Conservation (phyloP, 495 filamentous ascomycete species). For the Aspergillus homomorphus region DNA sequence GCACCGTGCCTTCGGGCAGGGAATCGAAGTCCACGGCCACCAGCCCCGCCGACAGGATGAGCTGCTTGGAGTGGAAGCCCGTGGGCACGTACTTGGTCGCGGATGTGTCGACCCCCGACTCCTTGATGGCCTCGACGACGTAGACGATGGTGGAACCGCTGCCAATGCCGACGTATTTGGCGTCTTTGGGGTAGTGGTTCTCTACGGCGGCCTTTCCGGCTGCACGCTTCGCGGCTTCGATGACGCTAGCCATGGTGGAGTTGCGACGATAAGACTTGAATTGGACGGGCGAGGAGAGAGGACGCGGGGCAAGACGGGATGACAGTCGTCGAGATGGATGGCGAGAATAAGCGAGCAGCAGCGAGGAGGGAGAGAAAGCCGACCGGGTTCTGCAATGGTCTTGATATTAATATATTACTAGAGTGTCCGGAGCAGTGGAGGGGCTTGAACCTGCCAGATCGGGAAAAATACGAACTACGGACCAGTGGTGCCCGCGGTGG, state of each 20-base stretch:
- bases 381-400: neutral
- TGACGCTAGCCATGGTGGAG: conserved; percentile 37
- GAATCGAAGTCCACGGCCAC: conserved; percentile 72
- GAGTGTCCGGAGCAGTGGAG: neutral
- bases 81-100: conserved; percentile 83
- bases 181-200: conserved; percentile 72
- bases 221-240: conserved; percentile 81
- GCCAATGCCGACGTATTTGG: conserved; percentile 84
- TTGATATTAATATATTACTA: no score
- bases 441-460: neutral
- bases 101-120: conserved; percentile 56
- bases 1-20: conserved; percentile 54
- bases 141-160: conserved; percentile 92
- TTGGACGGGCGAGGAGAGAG: conserved; percentile 14
- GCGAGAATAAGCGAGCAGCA: conserved; percentile 9
- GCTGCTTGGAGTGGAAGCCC: conserved; percentile 80
- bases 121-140: conserved; percentile 90
- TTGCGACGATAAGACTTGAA: conserved; percentile 18
- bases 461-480: conserved; percentile 10
- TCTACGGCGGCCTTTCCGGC: conserved; percentile 81
- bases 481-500: neutral
- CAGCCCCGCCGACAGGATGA: conserved; percentile 75
- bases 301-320: conserved; percentile 4
- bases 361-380: conserved; percentile 3
- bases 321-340: conserved; percentile 14